Percentiles rank a stretch among this genome's conserved stretches.
Evolutionary conservation across 371 early-diverging fungal species (phyloP).

Genomic region (Apophysomyces variabilis): DNA sequence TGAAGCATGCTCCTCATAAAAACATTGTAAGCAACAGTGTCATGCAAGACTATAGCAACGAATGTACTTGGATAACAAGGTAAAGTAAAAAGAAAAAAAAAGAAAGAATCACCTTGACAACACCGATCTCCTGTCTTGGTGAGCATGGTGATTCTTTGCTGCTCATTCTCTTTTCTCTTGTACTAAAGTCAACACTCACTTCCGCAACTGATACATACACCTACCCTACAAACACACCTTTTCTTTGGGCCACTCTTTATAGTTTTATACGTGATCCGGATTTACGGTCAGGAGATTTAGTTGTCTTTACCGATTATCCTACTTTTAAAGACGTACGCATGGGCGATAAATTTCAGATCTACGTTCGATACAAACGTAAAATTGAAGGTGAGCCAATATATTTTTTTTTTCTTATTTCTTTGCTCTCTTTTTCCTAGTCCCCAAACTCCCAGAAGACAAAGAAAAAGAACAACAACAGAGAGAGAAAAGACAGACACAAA

Average conservation of each 20-base stretch:
- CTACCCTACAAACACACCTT: too few relatives aligned
- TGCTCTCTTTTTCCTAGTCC: too few relatives aligned
- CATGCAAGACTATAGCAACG: slow-evolving; percentile 47
- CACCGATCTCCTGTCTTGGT: too few relatives aligned
- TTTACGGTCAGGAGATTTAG: slow-evolving; percentile 48
- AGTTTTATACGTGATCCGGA: slow-evolving; percentile 58
- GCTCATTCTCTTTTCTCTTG: neutral
- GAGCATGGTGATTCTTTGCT: too few relatives aligned
- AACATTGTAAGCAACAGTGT: slow-evolving; percentile 54
- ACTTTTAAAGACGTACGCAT: slow-evolving; percentile 31
- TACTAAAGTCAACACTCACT: too few relatives aligned
- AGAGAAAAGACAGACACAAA: too few relatives aligned
- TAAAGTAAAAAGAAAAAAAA: slow-evolving; percentile 25
- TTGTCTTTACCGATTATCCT: slow-evolving; percentile 45
- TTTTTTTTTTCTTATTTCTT: neutral
- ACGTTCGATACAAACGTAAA: slow-evolving; percentile 63
- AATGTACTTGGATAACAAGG: slow-evolving; percentile 62
- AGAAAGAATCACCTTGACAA: too few relatives aligned
- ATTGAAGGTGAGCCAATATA: slow-evolving; percentile 58
- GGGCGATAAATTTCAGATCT: slow-evolving; percentile 52
- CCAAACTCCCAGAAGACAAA: too few relatives aligned
- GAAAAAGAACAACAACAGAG: too few relatives aligned
- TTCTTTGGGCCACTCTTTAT: neutral
- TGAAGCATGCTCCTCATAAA: slow-evolving; percentile 55
- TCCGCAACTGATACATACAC: too few relatives aligned